phyloP scores from a whole-genome alignment of 306 rosid species.

The Cucumis cinereus region DNA sequence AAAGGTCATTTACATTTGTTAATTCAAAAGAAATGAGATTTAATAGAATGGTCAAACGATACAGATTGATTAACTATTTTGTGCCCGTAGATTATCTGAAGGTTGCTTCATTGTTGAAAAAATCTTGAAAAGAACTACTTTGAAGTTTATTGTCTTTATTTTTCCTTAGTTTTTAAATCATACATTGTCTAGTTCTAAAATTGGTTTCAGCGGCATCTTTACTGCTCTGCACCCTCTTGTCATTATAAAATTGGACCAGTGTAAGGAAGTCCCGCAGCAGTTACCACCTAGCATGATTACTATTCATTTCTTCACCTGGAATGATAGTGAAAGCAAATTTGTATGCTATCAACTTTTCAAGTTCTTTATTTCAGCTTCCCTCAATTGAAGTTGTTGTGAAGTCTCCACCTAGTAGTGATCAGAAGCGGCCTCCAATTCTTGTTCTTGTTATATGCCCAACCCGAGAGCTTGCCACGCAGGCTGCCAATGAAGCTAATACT shows the following conservation, averaged over 20 bases:
- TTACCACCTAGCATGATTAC: neutral
- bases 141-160: neutral
- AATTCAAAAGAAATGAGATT: too few relatives aligned
- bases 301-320: neutral
- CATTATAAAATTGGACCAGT: conserved; percentile 13
- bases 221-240: neutral
- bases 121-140: neutral
- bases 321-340: neutral
- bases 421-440: conserved; percentile 63
- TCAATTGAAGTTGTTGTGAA: conserved; percentile 76
- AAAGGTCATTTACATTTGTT: neutral
- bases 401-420: conserved; percentile 46
- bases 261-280: neutral
- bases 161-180: neutral
- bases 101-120: neutral
- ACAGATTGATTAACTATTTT: neutral
- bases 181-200: neutral
- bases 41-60: neutral
- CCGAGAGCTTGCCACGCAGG: conserved; percentile 90
- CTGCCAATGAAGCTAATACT: conserved; percentile 70
- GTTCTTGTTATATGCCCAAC: conserved; percentile 96
- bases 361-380: conserved; percentile 65
- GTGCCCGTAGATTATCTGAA: neutral
- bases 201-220: neutral
- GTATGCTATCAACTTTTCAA: neutral